Evolutionary conservation across 768 basidiomycete genomes (phyloP).

Genomic region (Hirschioporus abietinus): DNA sequence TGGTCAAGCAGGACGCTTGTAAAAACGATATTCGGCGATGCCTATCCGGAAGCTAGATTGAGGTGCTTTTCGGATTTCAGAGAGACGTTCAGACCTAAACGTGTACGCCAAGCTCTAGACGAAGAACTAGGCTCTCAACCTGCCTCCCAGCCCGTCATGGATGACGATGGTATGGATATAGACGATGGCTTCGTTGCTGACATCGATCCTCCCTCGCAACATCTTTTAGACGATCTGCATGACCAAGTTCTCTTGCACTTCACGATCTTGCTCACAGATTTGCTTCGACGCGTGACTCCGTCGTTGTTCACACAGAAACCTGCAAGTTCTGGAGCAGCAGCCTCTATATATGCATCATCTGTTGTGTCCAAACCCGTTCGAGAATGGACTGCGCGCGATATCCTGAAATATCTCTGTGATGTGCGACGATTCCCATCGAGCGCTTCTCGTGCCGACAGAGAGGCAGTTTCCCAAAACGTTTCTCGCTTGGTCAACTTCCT

Average conservation of each 20-base stretch:
- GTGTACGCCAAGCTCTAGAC: neutral
- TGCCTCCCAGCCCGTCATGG: neutral
- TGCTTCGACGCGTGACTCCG: constrained; percentile 46
- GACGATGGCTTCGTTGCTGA: constrained; percentile 43
- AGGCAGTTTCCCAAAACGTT: constrained; percentile 20
- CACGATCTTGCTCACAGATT: constrained; percentile 49
- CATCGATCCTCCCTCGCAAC: constrained; percentile 34
- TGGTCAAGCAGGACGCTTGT: constrained; percentile 7
- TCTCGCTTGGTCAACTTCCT: constrained; percentile 43
- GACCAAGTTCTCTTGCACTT: constrained; percentile 68
- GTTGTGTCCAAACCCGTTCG: constrained; percentile 37
- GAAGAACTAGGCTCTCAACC: constrained; percentile 1
- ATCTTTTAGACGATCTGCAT: constrained; percentile 63
- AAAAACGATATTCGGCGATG: constrained; percentile 17
- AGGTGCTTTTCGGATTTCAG: neutral
- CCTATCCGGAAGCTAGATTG: neutral
- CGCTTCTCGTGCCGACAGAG: constrained; percentile 22
- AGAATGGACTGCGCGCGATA: constrained; percentile 50
- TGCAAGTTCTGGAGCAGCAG: constrained; percentile 25
- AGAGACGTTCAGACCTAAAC: neutral
- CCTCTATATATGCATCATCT: constrained; percentile 55
- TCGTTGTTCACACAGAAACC: neutral
- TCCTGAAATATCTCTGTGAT: constrained; percentile 48
- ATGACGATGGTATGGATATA: constrained; percentile 46
- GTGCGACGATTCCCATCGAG: neutral